Base-by-base conservation (phyloP, 1,284 basidiomycete species). In the Cutaneotrichosporon cutaneum region DNA sequence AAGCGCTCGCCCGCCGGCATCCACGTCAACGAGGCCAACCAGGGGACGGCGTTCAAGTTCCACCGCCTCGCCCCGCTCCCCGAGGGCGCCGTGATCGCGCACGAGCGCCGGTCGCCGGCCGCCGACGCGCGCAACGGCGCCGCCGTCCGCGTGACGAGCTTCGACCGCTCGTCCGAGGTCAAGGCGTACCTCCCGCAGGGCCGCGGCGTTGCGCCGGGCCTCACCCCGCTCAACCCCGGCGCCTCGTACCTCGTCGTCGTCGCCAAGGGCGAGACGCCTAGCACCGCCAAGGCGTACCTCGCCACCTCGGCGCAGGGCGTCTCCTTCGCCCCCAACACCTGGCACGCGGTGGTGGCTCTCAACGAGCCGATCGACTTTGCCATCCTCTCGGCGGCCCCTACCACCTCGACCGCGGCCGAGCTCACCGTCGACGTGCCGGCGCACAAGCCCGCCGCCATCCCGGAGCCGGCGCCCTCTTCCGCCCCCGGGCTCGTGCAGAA, bases 161-260 rank as follows among this genome's bases (percentile, higher is more conserved):
- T 79, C 24, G 78, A 81, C 63, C 62, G 71, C 68, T 75, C 77
- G 58, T 57, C 61, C 5, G 69, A 67, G 72, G 93, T 90, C 4
- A 92, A 78, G 63, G 73, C 89, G 4, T 96, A 96, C 77, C 85
- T 95, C 61, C 93, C 94, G 1, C 89, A 95, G 87, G 89, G 90
- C 1, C 74, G 72, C 27, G 74, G 72, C 24, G 78, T 78, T 22
- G 82, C 80, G 22, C 64, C 70, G 16, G 82, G 73, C 21, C 86
- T 94, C 32, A 94, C 92, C 0, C 90, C 90, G 18, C 78, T 87
- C 70, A 91, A 88, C 65, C 88, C 73, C 82, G 83, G 69, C 94
- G 94, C 1, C 87, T 94, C 72, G 65, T 92, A 62, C 39, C 39
- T 42, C 18, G 39, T 42, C 16, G 39, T 42, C 39, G 39, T 42